These are phyloP conservation scores for Phylloporus sp. DNA, from an alignment of 768 basidiomycete species.

Conservation along the genomic window DNA sequence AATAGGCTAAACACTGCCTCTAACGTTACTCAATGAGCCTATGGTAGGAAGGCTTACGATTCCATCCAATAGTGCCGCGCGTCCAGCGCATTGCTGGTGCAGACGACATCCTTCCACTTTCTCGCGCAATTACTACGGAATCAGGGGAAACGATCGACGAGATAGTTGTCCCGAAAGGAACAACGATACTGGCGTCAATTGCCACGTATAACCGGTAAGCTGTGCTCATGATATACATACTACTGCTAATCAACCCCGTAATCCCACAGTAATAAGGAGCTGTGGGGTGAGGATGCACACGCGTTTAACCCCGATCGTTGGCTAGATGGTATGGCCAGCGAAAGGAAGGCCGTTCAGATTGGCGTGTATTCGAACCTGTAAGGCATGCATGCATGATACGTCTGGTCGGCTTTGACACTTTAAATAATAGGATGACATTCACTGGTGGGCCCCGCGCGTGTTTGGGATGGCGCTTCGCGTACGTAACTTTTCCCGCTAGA, in stretches of 20 bases:
- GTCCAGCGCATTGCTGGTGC: slow-evolving; percentile 46
- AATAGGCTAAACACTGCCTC: neutral
- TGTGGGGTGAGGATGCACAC: slow-evolving; percentile 32
- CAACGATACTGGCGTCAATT: neutral
- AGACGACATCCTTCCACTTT: slow-evolving; percentile 41
- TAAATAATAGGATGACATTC: slow-evolving; percentile 28
- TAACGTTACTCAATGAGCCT: too few species aligned
- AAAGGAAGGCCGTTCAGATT: slow-evolving; percentile 17
- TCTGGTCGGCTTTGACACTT: neutral
- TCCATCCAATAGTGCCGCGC: slow-evolving; percentile 49
- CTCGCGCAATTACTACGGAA: neutral
- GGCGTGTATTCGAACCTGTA: slow-evolving; percentile 31
- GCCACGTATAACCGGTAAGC: neutral
- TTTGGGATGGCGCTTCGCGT: slow-evolving; percentile 33
- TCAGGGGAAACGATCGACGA: slow-evolving; percentile 40
- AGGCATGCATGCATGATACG: neutral
- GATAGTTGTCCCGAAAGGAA: neutral
- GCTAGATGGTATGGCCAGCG: slow-evolving; percentile 16
- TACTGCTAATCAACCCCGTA: neutral
- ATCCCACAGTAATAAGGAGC: slow-evolving; percentile 7
- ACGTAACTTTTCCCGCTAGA: neutral
- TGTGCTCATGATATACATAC: slow-evolving; percentile 2
- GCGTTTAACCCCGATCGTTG: slow-evolving; percentile 31
- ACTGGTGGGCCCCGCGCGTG: slow-evolving; percentile 22
- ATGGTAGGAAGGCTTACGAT: slow-evolving; percentile 36